A percentile compares a stretch with the other conserved stretches of the same genome.
Evolutionary conservation across 495 filamentous ascomycete genomes (phyloP).

Genomic region (Penicillium verhagenii): DNA sequence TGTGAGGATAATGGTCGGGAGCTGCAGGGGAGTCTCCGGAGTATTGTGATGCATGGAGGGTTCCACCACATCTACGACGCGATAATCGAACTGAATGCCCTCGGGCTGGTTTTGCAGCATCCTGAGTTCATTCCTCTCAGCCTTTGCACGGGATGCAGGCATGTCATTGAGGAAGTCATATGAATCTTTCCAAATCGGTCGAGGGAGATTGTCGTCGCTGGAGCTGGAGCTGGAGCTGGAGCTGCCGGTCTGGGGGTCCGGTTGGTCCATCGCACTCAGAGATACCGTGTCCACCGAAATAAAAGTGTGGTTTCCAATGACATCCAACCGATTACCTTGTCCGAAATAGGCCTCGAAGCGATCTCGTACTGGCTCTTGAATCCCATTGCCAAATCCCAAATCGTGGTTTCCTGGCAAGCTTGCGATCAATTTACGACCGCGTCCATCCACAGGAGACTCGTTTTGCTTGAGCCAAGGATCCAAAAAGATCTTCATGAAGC

Average conservation of each 20-base stretch:
- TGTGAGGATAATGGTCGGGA: slow-evolving; percentile 83
- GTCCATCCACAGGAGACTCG: slow-evolving; percentile 28
- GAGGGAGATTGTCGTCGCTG: slow-evolving; percentile 36
- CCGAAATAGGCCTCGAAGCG: slow-evolving; percentile 90
- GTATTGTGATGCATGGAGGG: slow-evolving; percentile 24
- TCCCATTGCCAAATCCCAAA: slow-evolving; percentile 84
- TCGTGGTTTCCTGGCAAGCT: slow-evolving; percentile 95
- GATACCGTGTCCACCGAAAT: slow-evolving; percentile 88
- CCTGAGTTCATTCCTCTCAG: slow-evolving; percentile 42
- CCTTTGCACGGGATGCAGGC: slow-evolving; percentile 42
- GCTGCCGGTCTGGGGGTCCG: slow-evolving; percentile 47
- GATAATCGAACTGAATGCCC: slow-evolving; percentile 49
- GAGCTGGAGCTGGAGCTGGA: slow-evolving; percentile 20
- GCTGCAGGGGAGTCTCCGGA: slow-evolving; percentile 36
- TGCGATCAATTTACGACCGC: slow-evolving; percentile 66
- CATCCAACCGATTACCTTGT: slow-evolving; percentile 78
- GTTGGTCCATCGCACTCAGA: slow-evolving; percentile 67
- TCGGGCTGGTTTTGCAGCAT: slow-evolving; percentile 42
- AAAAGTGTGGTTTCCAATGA: slow-evolving; percentile 94
- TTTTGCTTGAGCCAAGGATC: slow-evolving; percentile 56
- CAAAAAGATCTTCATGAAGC: slow-evolving; percentile 79
- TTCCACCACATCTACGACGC: slow-evolving; percentile 28
- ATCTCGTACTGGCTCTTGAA: slow-evolving; percentile 73
- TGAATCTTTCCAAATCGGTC: slow-evolving; percentile 72
- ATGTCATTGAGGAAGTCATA: slow-evolving; percentile 72